Evolutionary conservation across 192 early-diverging fungal genomes (phyloP), one percentile per base, ranked within the genome.

Genomic region (Podila verticillata): DNA sequence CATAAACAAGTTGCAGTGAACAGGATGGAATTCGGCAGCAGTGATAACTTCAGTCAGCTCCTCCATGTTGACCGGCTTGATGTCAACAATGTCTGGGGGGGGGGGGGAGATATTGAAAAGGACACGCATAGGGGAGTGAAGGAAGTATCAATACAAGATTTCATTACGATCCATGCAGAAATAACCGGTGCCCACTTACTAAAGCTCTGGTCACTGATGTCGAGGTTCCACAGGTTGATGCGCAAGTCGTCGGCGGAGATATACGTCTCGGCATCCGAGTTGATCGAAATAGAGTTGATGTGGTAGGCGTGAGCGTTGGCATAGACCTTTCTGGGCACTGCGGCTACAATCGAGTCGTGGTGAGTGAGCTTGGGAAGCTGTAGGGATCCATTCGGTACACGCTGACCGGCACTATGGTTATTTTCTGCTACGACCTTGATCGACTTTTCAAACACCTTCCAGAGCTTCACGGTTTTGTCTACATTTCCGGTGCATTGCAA

Each of bases 401-500:
- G 67, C 56, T 82, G 79, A 13, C 93, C 92, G 57, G 92, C 91
- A 24, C 88, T 88, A 34, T 96, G 87, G 84, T 94, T 97, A 71
- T 90, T 96, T 82, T 99, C 98, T 2, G 96, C 85, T 30, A 99
- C 95, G 26, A 97, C 89, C 82, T 98, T 97, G 66, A 98, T 91
- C 17, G 94, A 93, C 84, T 98, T 98, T 83, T 99, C 96, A 89
- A 95, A 98, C 22, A 99, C 93, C 83, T 99, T 99, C 98, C 98
- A 99, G 44, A 99, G 90, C 87, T 99, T 99, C 83, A 99, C 96
- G 36, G 98, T 99, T 84, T 99, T 99, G 86, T 99, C 98, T 96
- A 73, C 49, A 24, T n/a, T 54, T 5, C 17, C n/a, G 9, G 22
- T 24, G 51, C 20, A 47, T 20, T 6, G 51, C 49, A 54, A 54